A percentile compares a stretch with the other conserved stretches of the same genome.
Conservation (phyloP, 805 yeast species). For the baker's yeast (Saccharomyces cerevisiae) region DNA sequence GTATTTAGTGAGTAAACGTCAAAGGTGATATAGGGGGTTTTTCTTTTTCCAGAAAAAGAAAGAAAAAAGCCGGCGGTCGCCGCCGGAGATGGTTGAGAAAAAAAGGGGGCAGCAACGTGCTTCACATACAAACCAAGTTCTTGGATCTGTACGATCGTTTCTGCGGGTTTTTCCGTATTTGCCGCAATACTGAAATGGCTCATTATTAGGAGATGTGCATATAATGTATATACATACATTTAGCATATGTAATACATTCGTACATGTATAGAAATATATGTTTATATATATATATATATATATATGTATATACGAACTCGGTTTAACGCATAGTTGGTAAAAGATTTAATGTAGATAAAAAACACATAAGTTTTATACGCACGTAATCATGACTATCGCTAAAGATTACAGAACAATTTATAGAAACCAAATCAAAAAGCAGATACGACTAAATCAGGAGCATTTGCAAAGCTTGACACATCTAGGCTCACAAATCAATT, state of each 20-base stretch:
- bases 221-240: not conserved
- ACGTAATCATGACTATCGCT: not conserved
- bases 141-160: not conserved
- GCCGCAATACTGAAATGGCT: not conserved
- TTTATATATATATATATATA: not conserved
- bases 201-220: not conserved
- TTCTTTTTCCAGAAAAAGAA: not conserved
- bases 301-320: not conserved
- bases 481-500: conserved; percentile 22
- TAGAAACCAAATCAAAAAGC: conserved; percentile 15
- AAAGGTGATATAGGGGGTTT: not conserved
- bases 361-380: not conserved
- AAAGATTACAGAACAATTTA: conserved; percentile 3
- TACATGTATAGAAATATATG: not conserved
- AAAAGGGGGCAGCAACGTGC: not conserved
- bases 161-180: not conserved
- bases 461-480: conserved; percentile 25
- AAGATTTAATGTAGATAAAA: not conserved
- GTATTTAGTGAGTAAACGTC: not conserved
- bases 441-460: conserved; percentile 21
- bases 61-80: not conserved
- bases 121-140: not conserved
- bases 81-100: not conserved
- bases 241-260: not conserved
- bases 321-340: too few species aligned